These are phyloP conservation scores for Castanea sativa DNA, from an alignment of 306 rosid species.

Conservation along the genomic window DNA sequence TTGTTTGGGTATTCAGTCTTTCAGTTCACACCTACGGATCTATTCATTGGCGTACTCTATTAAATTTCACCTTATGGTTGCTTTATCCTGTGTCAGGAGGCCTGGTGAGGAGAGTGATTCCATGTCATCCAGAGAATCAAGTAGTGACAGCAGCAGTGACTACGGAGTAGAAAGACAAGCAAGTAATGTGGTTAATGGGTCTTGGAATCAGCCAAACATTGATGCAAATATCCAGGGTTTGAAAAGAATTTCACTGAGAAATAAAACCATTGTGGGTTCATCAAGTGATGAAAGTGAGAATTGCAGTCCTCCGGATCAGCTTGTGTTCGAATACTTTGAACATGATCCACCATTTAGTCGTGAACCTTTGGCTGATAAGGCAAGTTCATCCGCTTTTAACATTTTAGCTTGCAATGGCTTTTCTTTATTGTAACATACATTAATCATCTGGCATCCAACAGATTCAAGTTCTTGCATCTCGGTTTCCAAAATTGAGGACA, in stretches of 20 bases:
- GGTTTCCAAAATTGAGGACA: slow-evolving; percentile 73
- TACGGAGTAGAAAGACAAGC: slow-evolving; percentile 53
- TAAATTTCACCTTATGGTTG: neutral
- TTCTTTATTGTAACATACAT: slow-evolving; percentile 22
- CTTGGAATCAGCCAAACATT: slow-evolving; percentile 38
- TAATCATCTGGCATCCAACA: slow-evolving; percentile 36
- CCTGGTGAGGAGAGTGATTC: slow-evolving; percentile 76
- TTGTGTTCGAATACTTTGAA: slow-evolving; percentile 70
- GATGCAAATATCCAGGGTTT: slow-evolving; percentile 39
- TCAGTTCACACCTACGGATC: neutral
- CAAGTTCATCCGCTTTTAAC: slow-evolving; percentile 34
- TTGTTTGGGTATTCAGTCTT: neutral
- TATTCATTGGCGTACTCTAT: neutral
- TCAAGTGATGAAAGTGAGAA: slow-evolving; percentile 72
- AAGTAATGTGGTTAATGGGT: slow-evolving; percentile 29
- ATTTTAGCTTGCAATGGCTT: neutral
- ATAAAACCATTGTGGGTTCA: slow-evolving; percentile 52
- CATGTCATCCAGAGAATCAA: slow-evolving; percentile 78
- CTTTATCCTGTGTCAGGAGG: slow-evolving; percentile 48
- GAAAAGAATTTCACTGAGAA: slow-evolving; percentile 43
- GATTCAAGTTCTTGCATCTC: slow-evolving; percentile 66
- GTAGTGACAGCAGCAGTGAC: slow-evolving; percentile 76
- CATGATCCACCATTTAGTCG: slow-evolving; percentile 77
- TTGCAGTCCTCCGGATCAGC: slow-evolving; percentile 59
- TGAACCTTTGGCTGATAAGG: slow-evolving; percentile 87